Evolutionary conservation across 768 basidiomycete genomes (phyloP), one percentile per base, ranked within the genome.

Genomic region (Lactarius vividus): DNA sequence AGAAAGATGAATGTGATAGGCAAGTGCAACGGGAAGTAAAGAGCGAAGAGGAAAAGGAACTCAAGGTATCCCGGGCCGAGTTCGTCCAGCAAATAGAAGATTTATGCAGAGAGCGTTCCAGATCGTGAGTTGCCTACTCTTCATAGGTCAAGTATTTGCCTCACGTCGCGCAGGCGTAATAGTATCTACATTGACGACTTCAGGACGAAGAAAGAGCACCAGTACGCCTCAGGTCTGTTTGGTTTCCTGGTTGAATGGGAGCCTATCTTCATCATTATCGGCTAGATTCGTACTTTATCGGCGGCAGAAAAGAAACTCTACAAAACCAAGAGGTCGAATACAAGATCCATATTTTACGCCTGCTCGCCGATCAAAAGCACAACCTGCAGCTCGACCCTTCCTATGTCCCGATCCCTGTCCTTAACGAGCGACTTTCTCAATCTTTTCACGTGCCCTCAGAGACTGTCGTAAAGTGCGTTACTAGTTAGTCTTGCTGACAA

Each of bases 321-420:
- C 68, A 61, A 39, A 59, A 57, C n/a, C 67, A 69, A 42, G 58
- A 62, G n/a, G 37, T 66, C 35, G 63, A 65, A 59, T 66, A 59
- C 18, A 31, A 49, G 1, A 28, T 70, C 6, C 61, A 66, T 7
- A 46, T 28, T 2, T 49, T 70, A 16, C 54, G 59, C 18, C 28
- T 69, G 4, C 62, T 37, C 9, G 26, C 68, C 5, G 68, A 69
- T 0, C 46, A 70, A 28, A 56, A 18, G 35, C 64, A 70, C 55
- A 56, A 57, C 13, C 16, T 69, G 40, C 70, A 66, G 29, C 64
- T 70, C 10, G 68, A 70, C 31, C 42, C 64, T 10, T 59, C 53
- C 9, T 69, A 61, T 35, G 58, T 70, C 18, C 68, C 70, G 0
- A 58, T 39, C 3, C 70, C 68, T 5, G 20, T 39, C 3, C n/a